phyloP scores from a whole-genome alignment of 2,329 filamentous ascomycete genomes.

The Colletotrichum caudatum region DNA sequence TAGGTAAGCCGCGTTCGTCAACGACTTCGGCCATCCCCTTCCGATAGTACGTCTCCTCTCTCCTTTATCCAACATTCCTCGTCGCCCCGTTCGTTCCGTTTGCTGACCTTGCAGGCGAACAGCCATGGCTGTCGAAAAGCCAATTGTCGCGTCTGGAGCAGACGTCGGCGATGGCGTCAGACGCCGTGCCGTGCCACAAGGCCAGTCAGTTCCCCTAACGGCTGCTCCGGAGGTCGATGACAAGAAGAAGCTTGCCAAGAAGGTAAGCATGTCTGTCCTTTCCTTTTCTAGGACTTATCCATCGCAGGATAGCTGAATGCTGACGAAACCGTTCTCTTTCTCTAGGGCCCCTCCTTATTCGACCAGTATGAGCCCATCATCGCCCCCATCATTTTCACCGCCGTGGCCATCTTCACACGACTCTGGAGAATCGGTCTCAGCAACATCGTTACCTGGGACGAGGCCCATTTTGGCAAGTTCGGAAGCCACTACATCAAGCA shows the following conservation, averaged over 20 bases:
- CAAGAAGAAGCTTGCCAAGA: slow-evolving; percentile 69
- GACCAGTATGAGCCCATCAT: slow-evolving; percentile 73
- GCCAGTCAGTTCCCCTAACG: slow-evolving; percentile 53
- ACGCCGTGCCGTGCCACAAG: slow-evolving; percentile 65
- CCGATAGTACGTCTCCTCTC: slow-evolving; percentile 22
- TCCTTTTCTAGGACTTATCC: background rate
- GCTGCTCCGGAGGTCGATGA: slow-evolving; percentile 63
- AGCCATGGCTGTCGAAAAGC: slow-evolving; percentile 67
- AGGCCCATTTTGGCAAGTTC: slow-evolving; percentile 91
- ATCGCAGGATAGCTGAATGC: slow-evolving; percentile 29
- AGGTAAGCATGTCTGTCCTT: slow-evolving; percentile 56
- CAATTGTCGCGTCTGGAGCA: slow-evolving; percentile 70
- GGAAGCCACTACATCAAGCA: slow-evolving; percentile 99
- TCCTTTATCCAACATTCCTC: slow-evolving; percentile 9
- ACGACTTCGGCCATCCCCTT: slow-evolving; percentile 29
- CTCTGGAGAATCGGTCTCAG: slow-evolving; percentile 78
- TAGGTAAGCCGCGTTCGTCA: slow-evolving; percentile 35
- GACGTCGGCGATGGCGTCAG: slow-evolving; percentile 69
- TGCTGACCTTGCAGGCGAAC: slow-evolving; percentile 31
- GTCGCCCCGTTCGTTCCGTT: slow-evolving; percentile 5
- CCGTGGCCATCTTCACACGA: slow-evolving; percentile 74
- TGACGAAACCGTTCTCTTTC: slow-evolving; percentile 41
- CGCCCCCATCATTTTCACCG: slow-evolving; percentile 71
- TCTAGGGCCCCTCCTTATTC: slow-evolving; percentile 67
- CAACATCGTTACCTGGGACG: slow-evolving; percentile 75